Base-by-base conservation (phyloP, 352 stramenopile genomes). In the Pythium brachiatum region DNA sequence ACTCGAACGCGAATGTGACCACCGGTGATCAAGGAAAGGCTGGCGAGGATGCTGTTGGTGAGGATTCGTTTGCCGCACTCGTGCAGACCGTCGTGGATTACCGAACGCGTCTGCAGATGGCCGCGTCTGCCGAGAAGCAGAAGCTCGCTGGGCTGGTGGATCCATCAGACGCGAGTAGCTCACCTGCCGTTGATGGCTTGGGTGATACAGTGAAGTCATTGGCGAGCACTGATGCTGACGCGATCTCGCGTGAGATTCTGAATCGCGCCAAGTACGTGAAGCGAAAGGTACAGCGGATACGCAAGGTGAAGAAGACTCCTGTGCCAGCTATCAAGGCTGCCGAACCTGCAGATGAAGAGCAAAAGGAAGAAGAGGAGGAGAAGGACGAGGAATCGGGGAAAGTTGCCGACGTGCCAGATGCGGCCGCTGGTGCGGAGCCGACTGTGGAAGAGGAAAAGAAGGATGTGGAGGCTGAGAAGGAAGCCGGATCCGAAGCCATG, bases 81-180 rank as follows among this genome's bases (percentile, higher is more conserved):
- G 57, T 92, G 51, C 81, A 90, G 69, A 68, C 76, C 15, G 81
- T 90, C 43, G 79, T 92, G 11, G 83, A 92, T 60, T 86, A 84
- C 18, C 79, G 83, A 43, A 75, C 81, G 16, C 81, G 83, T 18
- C 73, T 92, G 6, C 78, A 90, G 59, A 89, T 92, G 76, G 83
- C 81, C 12, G 79, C 72, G 16, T 74, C 58, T 25, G 85, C 89
- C 16, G 83, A 92, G 48, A 92, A 89, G 58, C 76, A 82, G 29
- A 90, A 89, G 41, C 51, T 92, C 0, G 39, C 23, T 12, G 27
- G 44, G 2, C 57, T 72, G 7, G 41, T 68, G n/a, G 66, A 72
- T 23, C 44, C 65, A 4, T 48, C 20, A 3, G 41, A 48, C 41
- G 6, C n/a, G 1, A 48, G 41, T 15, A 15, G n/a, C 20, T 12